A percentile compares a stretch with the other conserved stretches of the same genome.
Evolutionary conservation across 2,329 filamentous ascomycete species (phyloP).

Genomic region (Clathrospora elynae): DNA sequence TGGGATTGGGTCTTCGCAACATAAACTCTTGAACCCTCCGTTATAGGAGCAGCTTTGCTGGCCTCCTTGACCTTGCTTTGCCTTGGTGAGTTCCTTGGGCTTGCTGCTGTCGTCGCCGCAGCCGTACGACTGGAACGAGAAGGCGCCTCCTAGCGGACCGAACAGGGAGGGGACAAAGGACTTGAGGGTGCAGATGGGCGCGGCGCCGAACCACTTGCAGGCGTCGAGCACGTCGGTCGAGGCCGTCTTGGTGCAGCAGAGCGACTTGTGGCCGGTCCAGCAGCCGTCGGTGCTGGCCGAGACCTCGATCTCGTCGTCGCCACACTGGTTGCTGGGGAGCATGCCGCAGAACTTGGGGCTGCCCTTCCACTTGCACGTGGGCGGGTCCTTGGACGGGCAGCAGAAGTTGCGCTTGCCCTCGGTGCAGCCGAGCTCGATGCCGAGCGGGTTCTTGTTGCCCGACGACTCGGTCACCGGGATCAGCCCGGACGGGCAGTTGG

Average conservation of each 20-base stretch:
- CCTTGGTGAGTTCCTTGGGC: constrained; percentile 4
- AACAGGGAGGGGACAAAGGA: constrained; percentile 5
- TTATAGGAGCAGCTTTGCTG: constrained; percentile 4
- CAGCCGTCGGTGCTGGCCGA: constrained; percentile 3
- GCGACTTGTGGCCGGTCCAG: constrained; percentile 4
- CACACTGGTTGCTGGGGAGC: neutral
- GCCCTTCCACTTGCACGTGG: constrained; percentile 3
- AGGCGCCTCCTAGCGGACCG: constrained; percentile 3
- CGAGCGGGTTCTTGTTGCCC: constrained; percentile 5
- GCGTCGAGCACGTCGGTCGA: constrained; percentile 3
- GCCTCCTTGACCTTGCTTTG: constrained; percentile 3
- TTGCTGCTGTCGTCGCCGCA: constrained; percentile 3
- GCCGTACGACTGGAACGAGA: constrained; percentile 4
- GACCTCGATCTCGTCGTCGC: constrained; percentile 3
- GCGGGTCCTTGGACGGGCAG: constrained; percentile 5
- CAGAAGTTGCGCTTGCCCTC: constrained; percentile 6
- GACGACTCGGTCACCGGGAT: constrained; percentile 3
- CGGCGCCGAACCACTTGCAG: constrained; percentile 6
- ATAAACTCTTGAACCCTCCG: constrained; percentile 1
- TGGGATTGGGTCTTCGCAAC: neutral
- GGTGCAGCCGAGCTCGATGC: constrained; percentile 2
- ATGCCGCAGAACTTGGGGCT: constrained; percentile 5
- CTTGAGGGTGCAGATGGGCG: constrained; percentile 4
- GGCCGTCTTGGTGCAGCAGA: constrained; percentile 3
- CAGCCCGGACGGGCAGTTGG: constrained; percentile 3